Percentiles rank a stretch among this genome's conserved stretches.
Evolutionary conservation across 2,329 filamentous ascomycete genomes (phyloP).

Genomic region (Paecilomyces formosus): DNA sequence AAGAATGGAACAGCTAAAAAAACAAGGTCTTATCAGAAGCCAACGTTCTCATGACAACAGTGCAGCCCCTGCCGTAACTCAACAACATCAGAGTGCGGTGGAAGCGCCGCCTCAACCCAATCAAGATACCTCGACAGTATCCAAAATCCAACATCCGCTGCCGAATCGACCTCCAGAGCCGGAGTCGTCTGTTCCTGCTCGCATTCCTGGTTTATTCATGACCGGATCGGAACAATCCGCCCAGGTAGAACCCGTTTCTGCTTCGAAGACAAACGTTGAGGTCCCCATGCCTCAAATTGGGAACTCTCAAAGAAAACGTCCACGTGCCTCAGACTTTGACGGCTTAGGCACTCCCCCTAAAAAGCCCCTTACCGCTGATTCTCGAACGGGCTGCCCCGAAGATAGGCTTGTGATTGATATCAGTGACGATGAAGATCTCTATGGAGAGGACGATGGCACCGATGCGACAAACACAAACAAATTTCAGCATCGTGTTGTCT

Average conservation of each 20-base stretch:
- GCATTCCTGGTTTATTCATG: slow-evolving; percentile 50
- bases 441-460: slow-evolving; percentile 22
- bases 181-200: slow-evolving; percentile 20
- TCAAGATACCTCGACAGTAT: not conserved
- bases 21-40: slow-evolving; percentile 36
- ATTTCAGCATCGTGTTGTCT: not conserved
- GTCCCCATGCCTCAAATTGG: slow-evolving; percentile 13
- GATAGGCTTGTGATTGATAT: slow-evolving; percentile 73
- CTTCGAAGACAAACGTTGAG: slow-evolving; percentile 11
- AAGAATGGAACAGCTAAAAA: slow-evolving; percentile 69
- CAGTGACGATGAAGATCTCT: slow-evolving; percentile 60
- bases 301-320: slow-evolving; percentile 44
- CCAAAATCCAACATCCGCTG: slow-evolving; percentile 27
- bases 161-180: slow-evolving; percentile 29
- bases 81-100: not conserved
- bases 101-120: not conserved
- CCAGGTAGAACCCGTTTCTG: slow-evolving; percentile 3
- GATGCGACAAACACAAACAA: slow-evolving; percentile 21
- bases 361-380: slow-evolving; percentile 37
- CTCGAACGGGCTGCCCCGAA: slow-evolving; percentile 44
- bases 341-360: slow-evolving; percentile 47
- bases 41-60: slow-evolving; percentile 15
- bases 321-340: slow-evolving; percentile 64
- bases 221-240: slow-evolving; percentile 14
- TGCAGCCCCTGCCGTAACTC: not conserved